Evolutionary conservation across 331 rosid genomes (phyloP).

Genomic region (Phaseolus coccineus): DNA sequence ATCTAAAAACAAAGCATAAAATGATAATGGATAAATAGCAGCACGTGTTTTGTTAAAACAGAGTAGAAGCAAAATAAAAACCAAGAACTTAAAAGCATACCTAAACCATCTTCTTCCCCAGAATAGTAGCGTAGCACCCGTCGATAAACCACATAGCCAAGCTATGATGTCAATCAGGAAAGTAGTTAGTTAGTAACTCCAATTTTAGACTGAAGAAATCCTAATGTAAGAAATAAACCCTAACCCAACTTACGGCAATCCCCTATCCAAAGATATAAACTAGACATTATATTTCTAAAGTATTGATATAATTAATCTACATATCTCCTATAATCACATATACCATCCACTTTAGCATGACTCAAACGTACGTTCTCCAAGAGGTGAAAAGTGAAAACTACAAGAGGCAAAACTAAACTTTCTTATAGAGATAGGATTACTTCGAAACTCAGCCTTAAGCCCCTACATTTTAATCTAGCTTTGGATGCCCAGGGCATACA

Average conservation of each 20-base stretch:
- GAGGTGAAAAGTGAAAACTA: not conserved
- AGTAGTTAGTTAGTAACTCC: constrained; percentile 37
- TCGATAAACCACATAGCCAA: constrained; percentile 87
- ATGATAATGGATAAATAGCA: constrained; percentile 22
- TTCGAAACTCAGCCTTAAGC: not conserved
- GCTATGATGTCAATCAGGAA: constrained; percentile 59
- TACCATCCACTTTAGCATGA: too few species aligned
- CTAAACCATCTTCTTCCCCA: constrained; percentile 95
- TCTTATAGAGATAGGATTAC: not conserved
- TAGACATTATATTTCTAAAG: not conserved
- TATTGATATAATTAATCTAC: not conserved
- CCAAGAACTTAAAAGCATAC: constrained; percentile 51
- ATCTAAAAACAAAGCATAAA: constrained; percentile 58
- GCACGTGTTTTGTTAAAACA: constrained; percentile 24
- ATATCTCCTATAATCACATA: not conserved
- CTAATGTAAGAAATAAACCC: constrained; percentile 28
- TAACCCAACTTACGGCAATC: constrained; percentile 17
- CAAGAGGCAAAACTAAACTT: not conserved
- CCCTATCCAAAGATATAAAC: not conserved
- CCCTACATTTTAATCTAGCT: not conserved
- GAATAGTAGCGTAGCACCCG: constrained; percentile 90
- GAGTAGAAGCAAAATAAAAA: constrained; percentile 7
- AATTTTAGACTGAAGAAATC: constrained; percentile 28
- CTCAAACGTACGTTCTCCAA: not conserved
- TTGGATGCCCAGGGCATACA: not conserved